These are phyloP conservation scores for Salix koriyanagi DNA, from an alignment of 345 rosid species.

Conservation along the genomic window DNA sequence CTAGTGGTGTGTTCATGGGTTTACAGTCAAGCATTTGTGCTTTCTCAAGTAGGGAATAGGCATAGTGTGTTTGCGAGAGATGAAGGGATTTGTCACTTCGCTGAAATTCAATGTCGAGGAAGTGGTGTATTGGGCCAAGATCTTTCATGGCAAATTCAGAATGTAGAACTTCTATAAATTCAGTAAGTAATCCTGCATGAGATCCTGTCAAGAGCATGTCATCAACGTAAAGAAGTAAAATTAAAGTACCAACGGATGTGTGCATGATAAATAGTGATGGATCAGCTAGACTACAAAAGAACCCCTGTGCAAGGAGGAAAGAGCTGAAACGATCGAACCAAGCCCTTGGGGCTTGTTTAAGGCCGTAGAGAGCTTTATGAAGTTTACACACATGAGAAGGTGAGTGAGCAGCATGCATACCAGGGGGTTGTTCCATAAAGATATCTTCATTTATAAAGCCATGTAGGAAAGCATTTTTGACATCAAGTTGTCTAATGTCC, in stretches of 20 bases:
- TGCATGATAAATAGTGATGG: not conserved
- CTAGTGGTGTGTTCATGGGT: too few species aligned
- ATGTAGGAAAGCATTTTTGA: too few species aligned
- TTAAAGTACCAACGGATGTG: not conserved
- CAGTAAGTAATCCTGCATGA: fast-evolving
- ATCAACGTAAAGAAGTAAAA: not conserved
- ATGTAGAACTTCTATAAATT: fast-evolving
- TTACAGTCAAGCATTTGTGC: too few species aligned
- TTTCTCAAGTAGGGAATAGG: too few species aligned
- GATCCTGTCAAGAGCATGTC: not conserved
- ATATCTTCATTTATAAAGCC: too few species aligned
- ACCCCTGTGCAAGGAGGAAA: too few species aligned
- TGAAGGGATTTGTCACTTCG: too few species aligned
- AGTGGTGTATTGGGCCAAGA: too few species aligned
- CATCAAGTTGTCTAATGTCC: not conserved
- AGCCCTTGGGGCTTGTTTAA: not conserved
- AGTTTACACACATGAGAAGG: not conserved
- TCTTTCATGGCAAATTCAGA: too few species aligned
- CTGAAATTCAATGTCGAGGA: too few species aligned
- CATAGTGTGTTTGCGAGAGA: too few species aligned
- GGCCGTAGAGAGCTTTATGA: not conserved
- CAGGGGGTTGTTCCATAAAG: not conserved
- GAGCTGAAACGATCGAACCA: not conserved
- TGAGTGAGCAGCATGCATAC: not conserved
- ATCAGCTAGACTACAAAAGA: too few species aligned